These are phyloP conservation scores for Trichocladium antarcticum DNA, from an alignment of 495 filamentous ascomycete genomes.

Conservation along the genomic window DNA sequence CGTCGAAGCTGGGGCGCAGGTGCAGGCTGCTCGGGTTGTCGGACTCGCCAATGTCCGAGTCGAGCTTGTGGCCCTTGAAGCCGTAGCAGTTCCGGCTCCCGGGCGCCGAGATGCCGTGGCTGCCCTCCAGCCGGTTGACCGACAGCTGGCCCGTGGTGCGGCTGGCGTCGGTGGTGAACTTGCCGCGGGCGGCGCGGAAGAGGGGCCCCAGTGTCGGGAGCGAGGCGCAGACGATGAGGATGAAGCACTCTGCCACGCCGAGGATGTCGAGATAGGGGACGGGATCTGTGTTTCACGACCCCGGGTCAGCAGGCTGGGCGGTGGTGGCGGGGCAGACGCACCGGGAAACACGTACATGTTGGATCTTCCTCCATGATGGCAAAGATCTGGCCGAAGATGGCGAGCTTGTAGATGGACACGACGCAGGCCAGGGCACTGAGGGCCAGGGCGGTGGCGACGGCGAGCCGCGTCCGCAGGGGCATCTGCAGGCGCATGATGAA, in stretches of 20 bases:
- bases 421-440: slow-evolving; percentile 2
- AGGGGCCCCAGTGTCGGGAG: slow-evolving; percentile 5
- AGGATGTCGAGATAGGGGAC: slow-evolving; percentile 9
- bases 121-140: not conserved
- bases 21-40: not conserved
- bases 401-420: slow-evolving; percentile 7
- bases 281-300: slow-evolving; percentile 4
- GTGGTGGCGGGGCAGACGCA: too few species aligned
- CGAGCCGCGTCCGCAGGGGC: slow-evolving; percentile 1
- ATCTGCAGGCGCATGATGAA: slow-evolving; percentile 12
- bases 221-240: slow-evolving; percentile 7
- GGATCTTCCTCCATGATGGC: slow-evolving; percentile 1
- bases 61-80: not conserved
- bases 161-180: not conserved
- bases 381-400: slow-evolving; percentile 7
- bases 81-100: not conserved
- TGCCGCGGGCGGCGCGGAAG: not conserved
- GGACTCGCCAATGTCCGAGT: not conserved
- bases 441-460: not conserved
- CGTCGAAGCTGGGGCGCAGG: slow-evolving; percentile 6
- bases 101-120: not conserved
- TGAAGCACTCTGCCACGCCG: slow-evolving; percentile 3
- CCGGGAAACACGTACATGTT: slow-evolving; percentile 1
- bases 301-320: too few species aligned
- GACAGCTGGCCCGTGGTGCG: not conserved